phyloP scores from a whole-genome alignment of 2,329 filamentous ascomycete species.

The Coleophoma cylindrospora region DNA sequence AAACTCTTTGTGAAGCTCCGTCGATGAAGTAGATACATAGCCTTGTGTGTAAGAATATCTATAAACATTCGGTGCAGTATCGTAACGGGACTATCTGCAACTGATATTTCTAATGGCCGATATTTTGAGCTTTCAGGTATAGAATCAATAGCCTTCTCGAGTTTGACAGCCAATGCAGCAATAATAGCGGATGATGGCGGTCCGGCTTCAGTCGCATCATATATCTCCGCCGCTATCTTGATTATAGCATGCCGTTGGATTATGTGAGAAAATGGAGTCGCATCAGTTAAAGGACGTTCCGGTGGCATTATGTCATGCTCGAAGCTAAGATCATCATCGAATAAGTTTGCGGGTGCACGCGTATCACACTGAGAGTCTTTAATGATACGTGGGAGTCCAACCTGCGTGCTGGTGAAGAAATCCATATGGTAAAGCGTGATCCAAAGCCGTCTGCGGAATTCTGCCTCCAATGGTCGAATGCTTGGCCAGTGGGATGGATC shows the following conservation, averaged over 20 bases:
- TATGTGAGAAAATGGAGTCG: conserved; percentile 50
- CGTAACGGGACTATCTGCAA: not conserved
- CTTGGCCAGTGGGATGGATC: conserved; percentile 41
- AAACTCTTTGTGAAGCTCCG: conserved; percentile 20
- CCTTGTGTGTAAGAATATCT: conserved; percentile 1
- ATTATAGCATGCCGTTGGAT: conserved; percentile 46
- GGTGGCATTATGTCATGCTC: conserved; percentile 47
- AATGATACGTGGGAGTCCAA: conserved; percentile 62
- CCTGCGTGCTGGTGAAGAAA: conserved; percentile 57
- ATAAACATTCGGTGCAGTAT: not conserved
- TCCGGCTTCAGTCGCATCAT: conserved; percentile 36
- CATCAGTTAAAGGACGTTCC: conserved; percentile 49
- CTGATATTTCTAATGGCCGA: not conserved
- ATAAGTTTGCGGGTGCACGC: conserved; percentile 51
- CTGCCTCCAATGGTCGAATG: conserved; percentile 43
- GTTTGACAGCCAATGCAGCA: not conserved
- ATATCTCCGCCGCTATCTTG: conserved; percentile 37
- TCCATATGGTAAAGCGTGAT: conserved; percentile 52
- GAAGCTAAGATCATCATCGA: conserved; percentile 58
- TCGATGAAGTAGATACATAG: not conserved
- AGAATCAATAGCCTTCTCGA: not conserved
- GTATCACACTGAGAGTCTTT: conserved; percentile 58
- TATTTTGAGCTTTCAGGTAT: not conserved
- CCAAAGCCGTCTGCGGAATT: conserved; percentile 58
- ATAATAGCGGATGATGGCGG: conserved; percentile 36